These are phyloP conservation scores for Vigna unguiculata DNA, from an alignment of 306 rosid species.

Conservation along the genomic window DNA sequence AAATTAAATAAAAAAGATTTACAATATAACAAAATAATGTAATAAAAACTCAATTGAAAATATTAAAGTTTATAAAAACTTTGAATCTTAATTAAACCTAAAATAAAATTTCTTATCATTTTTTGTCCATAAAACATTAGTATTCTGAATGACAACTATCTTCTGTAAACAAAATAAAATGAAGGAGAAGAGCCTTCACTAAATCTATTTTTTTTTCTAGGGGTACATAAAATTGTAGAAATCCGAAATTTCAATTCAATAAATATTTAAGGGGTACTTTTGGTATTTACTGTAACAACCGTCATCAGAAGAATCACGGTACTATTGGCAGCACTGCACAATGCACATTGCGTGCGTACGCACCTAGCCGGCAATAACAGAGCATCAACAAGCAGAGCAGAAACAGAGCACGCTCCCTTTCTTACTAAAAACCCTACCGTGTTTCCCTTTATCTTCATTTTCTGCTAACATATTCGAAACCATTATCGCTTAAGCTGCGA, in stretches of 20 bases:
- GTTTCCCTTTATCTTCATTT: not conserved
- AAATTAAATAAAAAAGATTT: too few species aligned
- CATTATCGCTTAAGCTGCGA: not conserved
- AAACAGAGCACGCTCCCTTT: constrained; percentile 32
- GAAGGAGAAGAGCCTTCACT: not conserved
- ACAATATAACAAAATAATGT: too few species aligned
- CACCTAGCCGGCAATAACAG: constrained; percentile 25
- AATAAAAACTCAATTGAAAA: too few species aligned
- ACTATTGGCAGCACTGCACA: constrained; percentile 5
- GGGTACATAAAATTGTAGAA: not conserved
- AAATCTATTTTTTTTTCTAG: not conserved
- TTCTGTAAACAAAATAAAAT: too few species aligned
- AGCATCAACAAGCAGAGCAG: constrained; percentile 3
- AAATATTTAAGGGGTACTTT: not conserved
- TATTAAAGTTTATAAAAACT: too few species aligned
- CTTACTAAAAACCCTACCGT: not conserved
- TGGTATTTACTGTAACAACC: not conserved
- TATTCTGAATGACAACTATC: not conserved
- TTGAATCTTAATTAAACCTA: too few species aligned
- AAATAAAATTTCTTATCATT: too few species aligned
- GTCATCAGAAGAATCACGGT: constrained; percentile 6
- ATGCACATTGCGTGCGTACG: constrained; percentile 21
- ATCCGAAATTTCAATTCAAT: not conserved
- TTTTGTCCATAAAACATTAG: too few species aligned
- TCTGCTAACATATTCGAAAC: not conserved